phyloP scores from a whole-genome alignment of 345 rosid species.

The Aethionema arabicum region DNA sequence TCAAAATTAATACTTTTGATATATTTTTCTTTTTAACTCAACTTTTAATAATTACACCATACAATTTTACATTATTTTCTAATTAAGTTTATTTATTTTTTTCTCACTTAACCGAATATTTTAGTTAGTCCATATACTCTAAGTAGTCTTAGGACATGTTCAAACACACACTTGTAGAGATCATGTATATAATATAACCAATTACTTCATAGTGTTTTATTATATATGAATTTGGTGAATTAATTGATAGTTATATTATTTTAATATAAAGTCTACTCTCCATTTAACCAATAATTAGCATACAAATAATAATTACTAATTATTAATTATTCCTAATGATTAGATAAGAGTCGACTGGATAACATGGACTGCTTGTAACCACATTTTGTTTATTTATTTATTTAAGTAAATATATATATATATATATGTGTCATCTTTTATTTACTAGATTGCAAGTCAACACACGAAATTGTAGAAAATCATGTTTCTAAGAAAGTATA shows the following conservation, averaged over 20 bases:
- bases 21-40: too few species aligned
- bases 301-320: conserved; percentile 23
- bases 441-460: background rate
- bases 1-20: too few species aligned
- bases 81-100: too few species aligned
- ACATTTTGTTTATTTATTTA: conserved; percentile 3
- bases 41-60: too few species aligned
- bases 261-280: conserved; percentile 35
- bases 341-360: conserved; percentile 32
- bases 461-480: conserved; percentile 1
- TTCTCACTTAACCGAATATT: too few species aligned
- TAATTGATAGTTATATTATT: background rate
- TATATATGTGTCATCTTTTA: background rate
- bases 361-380: conserved; percentile 36
- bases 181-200: conserved; percentile 7
- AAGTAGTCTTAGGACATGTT: conserved; percentile 21
- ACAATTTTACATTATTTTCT: too few species aligned
- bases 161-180: conserved; percentile 8
- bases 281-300: conserved; percentile 29
- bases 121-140: background rate
- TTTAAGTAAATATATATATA: background rate
- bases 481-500: background rate
- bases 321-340: conserved; percentile 32
- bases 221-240: background rate
- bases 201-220: background rate